phyloP scores from a whole-genome alignment of 257 asterid species.

The Nicotiana benthamiana region DNA sequence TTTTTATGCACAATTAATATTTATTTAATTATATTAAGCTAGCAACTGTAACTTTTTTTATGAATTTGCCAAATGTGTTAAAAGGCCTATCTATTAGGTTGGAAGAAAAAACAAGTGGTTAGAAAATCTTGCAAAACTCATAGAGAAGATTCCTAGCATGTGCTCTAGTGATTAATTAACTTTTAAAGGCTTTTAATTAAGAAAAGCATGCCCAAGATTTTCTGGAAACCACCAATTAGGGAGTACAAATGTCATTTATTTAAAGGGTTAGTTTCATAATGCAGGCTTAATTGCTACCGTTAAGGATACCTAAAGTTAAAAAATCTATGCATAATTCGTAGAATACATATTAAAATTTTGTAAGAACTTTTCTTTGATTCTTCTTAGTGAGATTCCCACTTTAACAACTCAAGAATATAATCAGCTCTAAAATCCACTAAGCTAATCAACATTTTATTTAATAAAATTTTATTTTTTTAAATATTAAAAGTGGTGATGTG shows the following conservation, averaged over 20 bases:
- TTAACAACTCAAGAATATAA: slow-evolving; percentile 12
- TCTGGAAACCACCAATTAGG: slow-evolving; percentile 26
- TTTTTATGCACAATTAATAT: no score
- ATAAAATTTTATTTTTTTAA: not conserved
- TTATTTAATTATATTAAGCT: no score
- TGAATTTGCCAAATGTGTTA: no score
- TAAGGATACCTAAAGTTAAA: slow-evolving; percentile 20
- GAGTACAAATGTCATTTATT: not conserved
- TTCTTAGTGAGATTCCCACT: slow-evolving; percentile 48
- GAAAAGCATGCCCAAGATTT: slow-evolving; percentile 13
- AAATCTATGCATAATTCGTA: not conserved
- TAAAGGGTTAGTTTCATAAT: slow-evolving; percentile 7
- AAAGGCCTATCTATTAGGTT: not conserved
- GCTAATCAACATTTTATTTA: not conserved
- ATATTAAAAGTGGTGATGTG: not conserved
- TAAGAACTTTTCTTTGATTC: slow-evolving; percentile 12
- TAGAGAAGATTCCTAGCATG: slow-evolving; percentile 19
- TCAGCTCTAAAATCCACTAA: slow-evolving; percentile 1
- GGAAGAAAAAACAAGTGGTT: not conserved
- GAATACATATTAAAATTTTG: not conserved
- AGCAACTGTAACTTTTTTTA: no score
- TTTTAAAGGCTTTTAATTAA: slow-evolving; percentile 15
- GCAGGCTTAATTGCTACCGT: slow-evolving; percentile 18
- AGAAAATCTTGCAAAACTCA: not conserved
- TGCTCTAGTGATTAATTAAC: slow-evolving; percentile 9